A percentile compares a stretch with the other conserved stretches of the same genome.
phyloP scores from a whole-genome alignment of 2,329 filamentous ascomycete species.

The Podosphaera leucotricha region DNA sequence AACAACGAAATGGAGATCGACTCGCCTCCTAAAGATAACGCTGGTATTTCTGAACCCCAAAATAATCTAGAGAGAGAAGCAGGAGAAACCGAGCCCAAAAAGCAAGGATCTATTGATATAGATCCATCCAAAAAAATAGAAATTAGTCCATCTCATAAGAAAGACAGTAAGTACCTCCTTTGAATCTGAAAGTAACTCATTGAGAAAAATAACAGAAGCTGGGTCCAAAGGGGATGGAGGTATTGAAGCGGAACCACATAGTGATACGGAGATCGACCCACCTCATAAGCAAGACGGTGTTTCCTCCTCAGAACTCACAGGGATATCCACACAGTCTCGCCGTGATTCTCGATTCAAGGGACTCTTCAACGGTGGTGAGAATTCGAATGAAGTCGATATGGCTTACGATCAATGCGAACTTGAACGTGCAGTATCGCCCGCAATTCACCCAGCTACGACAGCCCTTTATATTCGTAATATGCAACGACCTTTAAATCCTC shows the following conservation, averaged over 20 bases:
- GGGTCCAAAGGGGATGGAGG: background rate
- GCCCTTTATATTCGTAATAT: conserved; percentile 78
- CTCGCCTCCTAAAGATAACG: too few species aligned
- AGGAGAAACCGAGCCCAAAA: background rate
- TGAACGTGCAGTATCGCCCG: conserved; percentile 22
- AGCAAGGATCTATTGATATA: background rate
- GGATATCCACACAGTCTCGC: background rate
- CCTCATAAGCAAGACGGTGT: conserved; percentile 2
- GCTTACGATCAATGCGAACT: conserved; percentile 7
- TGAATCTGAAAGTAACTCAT: background rate
- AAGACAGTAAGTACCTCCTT: background rate
- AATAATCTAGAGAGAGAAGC: background rate
- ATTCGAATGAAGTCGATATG: conserved; percentile 3
- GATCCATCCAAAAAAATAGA: too few species aligned
- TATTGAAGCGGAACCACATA: background rate
- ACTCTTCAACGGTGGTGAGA: conserved; percentile 15
- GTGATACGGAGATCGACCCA: background rate
- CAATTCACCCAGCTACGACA: conserved; percentile 47
- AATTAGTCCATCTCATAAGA: too few species aligned
- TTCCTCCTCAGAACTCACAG: conserved; percentile 2
- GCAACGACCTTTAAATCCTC: conserved; percentile 59
- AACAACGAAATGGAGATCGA: too few species aligned
- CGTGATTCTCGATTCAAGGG: conserved; percentile 24
- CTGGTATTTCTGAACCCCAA: background rate
- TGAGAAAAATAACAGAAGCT: background rate